Base-by-base conservation (phyloP, 2,329 filamentous ascomycete genomes). In the Metarhizium guizhouense region DNA sequence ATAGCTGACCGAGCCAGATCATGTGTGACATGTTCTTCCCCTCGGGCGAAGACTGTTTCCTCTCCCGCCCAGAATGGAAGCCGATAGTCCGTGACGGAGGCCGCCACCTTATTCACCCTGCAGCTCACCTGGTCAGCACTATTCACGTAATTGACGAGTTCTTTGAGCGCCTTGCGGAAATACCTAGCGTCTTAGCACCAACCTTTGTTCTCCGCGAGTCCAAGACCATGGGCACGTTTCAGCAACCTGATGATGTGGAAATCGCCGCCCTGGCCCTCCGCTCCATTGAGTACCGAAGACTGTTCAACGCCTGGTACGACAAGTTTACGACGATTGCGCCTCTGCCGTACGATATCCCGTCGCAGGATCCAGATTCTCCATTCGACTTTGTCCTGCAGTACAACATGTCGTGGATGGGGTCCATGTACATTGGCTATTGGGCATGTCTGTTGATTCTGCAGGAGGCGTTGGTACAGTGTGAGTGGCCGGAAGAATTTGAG, bases 371-470 rank as follows among this genome's bases (percentile, higher is more conserved):
- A 10, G 55, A 58, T 14, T 70, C 71, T 6, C 60, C 68, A 5
- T 73, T 69, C 53, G 55, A 65, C 32, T 67, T 61, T 3, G 61
- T 74, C 4, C 60, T 74, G 14, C 56, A 60, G 25, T 70, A 69
- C 54, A 54, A 61, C 30, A 62, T 65, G 32, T 58, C 61, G 2
- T 73, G 71, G 68, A 62, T 66, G 11, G 71, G 71, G 2, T 61
- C 68, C 34, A 58, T 74, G 53, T 64, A 67, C 47, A 61, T 73
- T 58, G 65, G 63, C 20, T 72, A 70, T 57, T 72, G 71, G 69
- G 69, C 72, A 6, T 70, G 67, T 42, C 62, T 72, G 62, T 61
- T 74, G n/a, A 68, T 75, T 52, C 59, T 75, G 38, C 68, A 75
- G 54, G 71, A 72, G 57, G 64, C 63, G 6, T 50, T 75, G 51